phyloP scores from a whole-genome alignment of 768 basidiomycete species.

The Suillus alpinus region DNA sequence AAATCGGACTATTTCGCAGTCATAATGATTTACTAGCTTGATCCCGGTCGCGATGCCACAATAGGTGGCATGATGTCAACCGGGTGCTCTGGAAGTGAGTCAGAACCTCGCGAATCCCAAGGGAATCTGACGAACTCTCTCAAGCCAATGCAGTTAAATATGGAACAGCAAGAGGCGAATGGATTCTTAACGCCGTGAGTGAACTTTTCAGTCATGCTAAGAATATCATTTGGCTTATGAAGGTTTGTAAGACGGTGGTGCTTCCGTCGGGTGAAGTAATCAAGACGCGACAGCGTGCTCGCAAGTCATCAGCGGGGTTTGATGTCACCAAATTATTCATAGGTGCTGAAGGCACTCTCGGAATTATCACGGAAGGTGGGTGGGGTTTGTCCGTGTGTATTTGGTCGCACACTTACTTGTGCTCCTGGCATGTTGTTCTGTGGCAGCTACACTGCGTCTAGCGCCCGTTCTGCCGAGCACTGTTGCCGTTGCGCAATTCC shows the following conservation, averaged over 20 bases:
- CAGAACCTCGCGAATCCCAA: background rate
- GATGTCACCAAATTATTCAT: slow-evolving; percentile 83
- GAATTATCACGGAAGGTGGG: slow-evolving; percentile 77
- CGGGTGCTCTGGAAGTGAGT: slow-evolving; percentile 74
- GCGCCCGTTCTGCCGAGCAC: slow-evolving; percentile 75
- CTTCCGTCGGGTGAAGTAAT: slow-evolving; percentile 79
- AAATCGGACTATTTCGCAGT: background rate
- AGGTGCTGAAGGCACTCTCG: slow-evolving; percentile 82
- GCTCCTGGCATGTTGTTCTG: background rate
- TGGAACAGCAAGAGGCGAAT: slow-evolving; percentile 80
- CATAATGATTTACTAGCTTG: slow-evolving; percentile 7
- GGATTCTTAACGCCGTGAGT: slow-evolving; percentile 73
- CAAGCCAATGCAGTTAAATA: slow-evolving; percentile 74
- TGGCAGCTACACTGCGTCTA: slow-evolving; percentile 69
- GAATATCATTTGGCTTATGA: background rate
- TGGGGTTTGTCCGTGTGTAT: background rate
- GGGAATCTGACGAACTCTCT: background rate
- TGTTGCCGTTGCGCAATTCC: slow-evolving; percentile 58
- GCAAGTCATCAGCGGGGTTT: slow-evolving; percentile 82
- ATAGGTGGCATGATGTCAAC: slow-evolving; percentile 85
- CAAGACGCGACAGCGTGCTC: slow-evolving; percentile 72
- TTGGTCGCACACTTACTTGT: background rate
- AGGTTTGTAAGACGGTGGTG: slow-evolving; percentile 59
- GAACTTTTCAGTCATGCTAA: background rate
- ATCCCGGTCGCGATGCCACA: slow-evolving; percentile 38